Evolutionary conservation across 768 basidiomycete genomes (phyloP), one percentile per base, ranked within the genome.

Genomic region (Cubamyces sp.): DNA sequence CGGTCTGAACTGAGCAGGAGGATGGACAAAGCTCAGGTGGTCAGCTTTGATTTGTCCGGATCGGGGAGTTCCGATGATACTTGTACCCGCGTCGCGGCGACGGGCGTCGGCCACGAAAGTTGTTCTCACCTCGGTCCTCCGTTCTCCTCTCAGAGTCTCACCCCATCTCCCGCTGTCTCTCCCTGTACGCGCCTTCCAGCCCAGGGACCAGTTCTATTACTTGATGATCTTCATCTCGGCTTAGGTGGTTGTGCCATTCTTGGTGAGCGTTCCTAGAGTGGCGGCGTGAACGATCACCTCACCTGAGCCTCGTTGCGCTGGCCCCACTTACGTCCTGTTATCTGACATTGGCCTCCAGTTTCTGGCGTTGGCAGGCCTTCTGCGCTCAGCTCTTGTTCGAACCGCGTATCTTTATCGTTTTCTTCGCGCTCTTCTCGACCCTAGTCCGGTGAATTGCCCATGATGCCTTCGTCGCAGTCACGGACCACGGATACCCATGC

Each of bases 251-350:
- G 55, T 58, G 43, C 53, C 56, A 48, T 42, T 47, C 30, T 39
- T 26, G 48, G 57, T 64, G 63, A 60, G 63, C 50, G 57, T 64
- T 54, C 42, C 58, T 58, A 40, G 54, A 41, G 28, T 48, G 57
- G 58, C 54, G 25, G 57, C 57, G 63, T 46, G 62, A 45, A 64
- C 51, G 54, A 61, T 61, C 64, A 53, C 67, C 67, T 68, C 64
- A 59, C 67, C 55, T 47, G 56, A 51, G 53, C 67, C 67, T 65
- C 64, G 67, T 68, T 68, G 64, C 56, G 54, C 67, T 61, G 57
- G 67, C 67, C 62, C 64, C 62, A 62, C 67, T 62, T 58, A 40
- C 54, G 64, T 63, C 48, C 54, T 64, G 62, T 57, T 60, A 60
- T 64, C 62, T 66, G 37, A 55, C 62, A 49, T 50, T 51, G 37